Evolutionary conservation across 441 rosid species (phyloP).

Genomic region (Mallotus japonicus): DNA sequence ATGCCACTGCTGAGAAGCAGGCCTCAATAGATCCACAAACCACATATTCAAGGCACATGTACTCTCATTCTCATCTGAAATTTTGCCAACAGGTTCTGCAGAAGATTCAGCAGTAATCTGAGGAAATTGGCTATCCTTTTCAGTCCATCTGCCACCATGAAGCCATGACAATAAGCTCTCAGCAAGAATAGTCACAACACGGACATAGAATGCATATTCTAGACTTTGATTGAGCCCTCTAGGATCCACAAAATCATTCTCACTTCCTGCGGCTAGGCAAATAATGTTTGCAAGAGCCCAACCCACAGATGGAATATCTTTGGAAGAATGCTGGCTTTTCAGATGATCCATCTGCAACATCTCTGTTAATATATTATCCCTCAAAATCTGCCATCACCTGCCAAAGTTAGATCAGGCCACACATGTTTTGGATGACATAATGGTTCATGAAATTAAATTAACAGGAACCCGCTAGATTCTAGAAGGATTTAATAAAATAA

Average conservation of each 20-base stretch:
- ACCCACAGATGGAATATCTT: constrained; percentile 68
- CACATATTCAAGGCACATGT: constrained; percentile 42
- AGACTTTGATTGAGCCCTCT: constrained; percentile 47
- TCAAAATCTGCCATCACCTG: constrained; percentile 92
- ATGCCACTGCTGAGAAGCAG: constrained; percentile 95
- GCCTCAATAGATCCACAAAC: constrained; percentile 60
- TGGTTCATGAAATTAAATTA: constrained; percentile 5
- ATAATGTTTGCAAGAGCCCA: constrained; percentile 92
- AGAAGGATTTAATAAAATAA: not conserved
- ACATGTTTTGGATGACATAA: constrained; percentile 37
- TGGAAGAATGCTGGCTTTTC: constrained; percentile 38
- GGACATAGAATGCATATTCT: constrained; percentile 67
- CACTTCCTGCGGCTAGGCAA: constrained; percentile 60
- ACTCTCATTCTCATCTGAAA: constrained; percentile 32
- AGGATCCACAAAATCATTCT: constrained; percentile 58
- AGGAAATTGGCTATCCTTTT: constrained; percentile 45
- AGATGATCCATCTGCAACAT: constrained; percentile 50
- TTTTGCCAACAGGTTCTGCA: constrained; percentile 21
- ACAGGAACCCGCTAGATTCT: constrained; percentile 1
- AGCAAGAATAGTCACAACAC: constrained; percentile 56
- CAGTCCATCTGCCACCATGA: constrained; percentile 43
- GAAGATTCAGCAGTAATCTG: constrained; percentile 44
- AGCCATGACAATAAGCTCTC: constrained; percentile 59
- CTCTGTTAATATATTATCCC: constrained; percentile 52
- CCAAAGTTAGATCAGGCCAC: constrained; percentile 81